phyloP scores from a whole-genome alignment of 805 yeast species.

The Saccharomycodes ludwigii region DNA sequence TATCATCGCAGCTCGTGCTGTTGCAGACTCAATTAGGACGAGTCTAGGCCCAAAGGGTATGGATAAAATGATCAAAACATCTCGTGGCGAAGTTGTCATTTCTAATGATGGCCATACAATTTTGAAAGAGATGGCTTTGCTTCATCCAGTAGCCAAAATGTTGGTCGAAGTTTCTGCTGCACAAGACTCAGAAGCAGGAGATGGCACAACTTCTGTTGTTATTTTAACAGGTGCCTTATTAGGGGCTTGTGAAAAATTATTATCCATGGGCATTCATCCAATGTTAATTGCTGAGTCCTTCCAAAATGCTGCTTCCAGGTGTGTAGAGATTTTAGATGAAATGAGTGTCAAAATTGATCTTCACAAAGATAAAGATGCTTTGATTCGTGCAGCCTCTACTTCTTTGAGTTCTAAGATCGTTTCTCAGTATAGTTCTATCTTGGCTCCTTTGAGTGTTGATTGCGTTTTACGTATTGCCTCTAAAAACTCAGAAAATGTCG shows the following conservation, averaged over 20 bases:
- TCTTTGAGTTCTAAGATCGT: conserved; percentile 92
- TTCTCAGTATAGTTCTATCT: conserved; percentile 72
- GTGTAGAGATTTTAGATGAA: conserved; percentile 68
- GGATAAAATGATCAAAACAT: conserved; percentile 98
- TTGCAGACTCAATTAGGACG: conserved; percentile 89
- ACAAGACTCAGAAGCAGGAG: conserved; percentile 99
- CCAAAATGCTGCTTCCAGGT: conserved; percentile 75
- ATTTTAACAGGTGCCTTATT: conserved; percentile 87
- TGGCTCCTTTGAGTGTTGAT: conserved; percentile 92
- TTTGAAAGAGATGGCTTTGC: conserved; percentile 91
- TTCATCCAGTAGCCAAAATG: conserved; percentile 98
- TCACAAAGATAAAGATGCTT: conserved; percentile 57
- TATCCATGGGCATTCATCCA: conserved; percentile 90
- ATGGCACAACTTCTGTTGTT: conserved; percentile 96
- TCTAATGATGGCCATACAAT: conserved; percentile 98
- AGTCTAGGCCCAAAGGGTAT: conserved; percentile 97
- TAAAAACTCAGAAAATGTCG: conserved; percentile 54
- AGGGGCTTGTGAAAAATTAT: conserved; percentile 87
- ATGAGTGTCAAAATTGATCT: conserved; percentile 79
- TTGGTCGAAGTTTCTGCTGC: conserved; percentile 95
- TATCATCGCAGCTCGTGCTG: conserved; percentile 87
- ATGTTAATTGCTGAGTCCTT: conserved; percentile 88
- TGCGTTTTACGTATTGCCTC: conserved; percentile 72
- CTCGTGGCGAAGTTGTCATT: conserved; percentile 82
- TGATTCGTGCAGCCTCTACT: conserved; percentile 87